Conservation (phyloP, 164 flowering plant species). For the Amborella trichopoda region DNA sequence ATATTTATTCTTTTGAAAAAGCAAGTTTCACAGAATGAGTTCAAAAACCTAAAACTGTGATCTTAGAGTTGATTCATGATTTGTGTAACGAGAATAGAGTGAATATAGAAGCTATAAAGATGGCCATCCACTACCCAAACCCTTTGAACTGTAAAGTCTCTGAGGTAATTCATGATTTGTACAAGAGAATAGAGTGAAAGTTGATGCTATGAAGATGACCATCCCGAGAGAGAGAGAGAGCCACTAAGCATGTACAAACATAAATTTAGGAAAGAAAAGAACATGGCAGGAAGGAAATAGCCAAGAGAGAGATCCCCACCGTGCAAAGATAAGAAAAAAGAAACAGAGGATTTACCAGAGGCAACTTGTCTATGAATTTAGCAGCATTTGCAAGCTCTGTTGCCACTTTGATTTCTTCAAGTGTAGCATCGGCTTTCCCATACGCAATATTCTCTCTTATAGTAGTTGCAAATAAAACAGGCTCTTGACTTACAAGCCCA, state of each 20-base stretch:
- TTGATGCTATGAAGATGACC: background rate
- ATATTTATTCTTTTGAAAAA: background rate
- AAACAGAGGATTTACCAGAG: constrained; percentile 23
- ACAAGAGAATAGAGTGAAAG: no score
- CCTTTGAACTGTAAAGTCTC: no score
- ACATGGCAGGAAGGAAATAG: no score
- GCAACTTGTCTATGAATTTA: constrained; percentile 54
- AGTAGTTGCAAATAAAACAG: constrained; percentile 42
- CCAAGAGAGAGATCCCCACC: no score
- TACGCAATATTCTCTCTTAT: constrained; percentile 57
- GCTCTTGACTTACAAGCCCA: constrained; percentile 75
- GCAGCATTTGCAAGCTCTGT: constrained; percentile 66
- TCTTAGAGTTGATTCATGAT: no score
- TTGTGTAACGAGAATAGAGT: no score
- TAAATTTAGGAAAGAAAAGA: background rate
- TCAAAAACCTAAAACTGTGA: no score
- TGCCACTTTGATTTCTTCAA: constrained; percentile 42
- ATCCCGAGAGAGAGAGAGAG: background rate
- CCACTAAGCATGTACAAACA: background rate
- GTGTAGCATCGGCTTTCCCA: constrained; percentile 56
- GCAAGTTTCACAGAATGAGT: no score
- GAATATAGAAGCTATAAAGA: no score
- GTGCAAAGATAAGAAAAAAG: background rate
- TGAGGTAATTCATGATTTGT: no score
- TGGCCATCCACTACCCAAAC: no score